Evolutionary conservation across 1,284 basidiomycete genomes (phyloP).

Genomic region (Retiboletus flavoniger): DNA sequence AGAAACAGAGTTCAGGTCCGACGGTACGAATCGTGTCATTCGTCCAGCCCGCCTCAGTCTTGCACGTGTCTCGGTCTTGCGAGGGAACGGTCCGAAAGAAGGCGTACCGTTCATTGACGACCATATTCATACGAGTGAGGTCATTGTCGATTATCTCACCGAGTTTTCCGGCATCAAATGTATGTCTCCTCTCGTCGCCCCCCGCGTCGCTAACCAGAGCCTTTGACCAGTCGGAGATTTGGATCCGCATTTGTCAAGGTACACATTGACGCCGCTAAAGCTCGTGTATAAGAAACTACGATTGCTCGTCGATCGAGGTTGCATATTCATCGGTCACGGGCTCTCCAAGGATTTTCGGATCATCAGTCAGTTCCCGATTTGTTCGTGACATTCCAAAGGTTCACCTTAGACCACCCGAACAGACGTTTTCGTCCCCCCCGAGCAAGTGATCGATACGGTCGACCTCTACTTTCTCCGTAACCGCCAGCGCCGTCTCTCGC

Average conservation of each 20-base stretch:
- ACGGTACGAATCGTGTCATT: constrained; percentile 91
- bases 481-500: constrained; percentile 83
- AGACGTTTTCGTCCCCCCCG: constrained; percentile 95
- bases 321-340: constrained; percentile 97
- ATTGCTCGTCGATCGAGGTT: constrained; percentile 89
- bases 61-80: constrained; percentile 91
- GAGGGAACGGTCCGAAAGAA: constrained; percentile 78
- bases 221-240: constrained; percentile 77
- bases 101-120: constrained; percentile 96
- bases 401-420: neutral
- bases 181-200: constrained; percentile 38
- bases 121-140: constrained; percentile 93
- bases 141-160: constrained; percentile 94
- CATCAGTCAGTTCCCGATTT: constrained; percentile 70
- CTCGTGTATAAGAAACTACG: constrained; percentile 98
- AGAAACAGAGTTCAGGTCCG: constrained; percentile 92
- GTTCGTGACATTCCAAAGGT: neutral
- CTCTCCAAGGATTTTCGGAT: constrained; percentile 99
- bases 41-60: constrained; percentile 89
- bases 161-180: constrained; percentile 96
- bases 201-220: neutral
- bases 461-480: constrained; percentile 86
- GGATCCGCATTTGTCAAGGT: constrained; percentile 77
- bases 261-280: constrained; percentile 94
- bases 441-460: constrained; percentile 96